Base-by-base conservation (phyloP, 495 filamentous ascomycete genomes). In the Glonium stellatum region DNA sequence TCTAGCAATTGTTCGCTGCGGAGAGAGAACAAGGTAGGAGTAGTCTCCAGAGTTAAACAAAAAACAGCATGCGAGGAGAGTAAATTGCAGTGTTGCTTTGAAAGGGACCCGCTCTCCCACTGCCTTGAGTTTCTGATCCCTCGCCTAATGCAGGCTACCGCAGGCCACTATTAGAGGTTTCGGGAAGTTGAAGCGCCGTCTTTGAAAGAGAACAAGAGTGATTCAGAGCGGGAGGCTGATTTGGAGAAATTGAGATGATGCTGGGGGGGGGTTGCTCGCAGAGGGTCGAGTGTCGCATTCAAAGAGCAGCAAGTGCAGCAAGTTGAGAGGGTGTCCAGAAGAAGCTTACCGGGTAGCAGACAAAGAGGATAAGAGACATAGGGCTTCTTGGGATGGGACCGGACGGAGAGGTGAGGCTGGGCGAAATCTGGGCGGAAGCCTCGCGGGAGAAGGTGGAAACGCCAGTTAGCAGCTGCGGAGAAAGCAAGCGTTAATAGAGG, bases 41-140 rank as follows among this genome's bases (percentile, higher is more conserved):
- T 49, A 59, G 57, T 67, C 41, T 49, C 61, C 47, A 59, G 61
- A 52, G 50, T 55, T n/a, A n/a, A n/a, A n/a, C n/a, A n/a, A n/a
- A n/a, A 54, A 57, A 52, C 64, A 61, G 63, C 65, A 67, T 67
- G 34, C 65, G 65, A 61, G 60, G 37, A 63, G 53, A 53, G 58
- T 54, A 8, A 23, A 22, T 27, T 51, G 48, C 19, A 51, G 61
- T 53, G 55, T 60, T 6, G 6, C 50, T 61, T 67, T 64, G 64
- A 57, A 67, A 42, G 60, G 58, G 56, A 55, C 57, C 47, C 57
- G 19, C 57, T 67, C 58, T 57, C 54, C 21, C 49, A 25, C 49
- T 9, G 2, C 27, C 27, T 2, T 19, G 55, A 39, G 59, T 54
- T 55, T 55, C 51, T 50, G 37, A 49, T 54, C 51, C n/a, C 36